Conservation (phyloP, 1,284 basidiomycete genomes). For the Leccinum subspadiceum region DNA sequence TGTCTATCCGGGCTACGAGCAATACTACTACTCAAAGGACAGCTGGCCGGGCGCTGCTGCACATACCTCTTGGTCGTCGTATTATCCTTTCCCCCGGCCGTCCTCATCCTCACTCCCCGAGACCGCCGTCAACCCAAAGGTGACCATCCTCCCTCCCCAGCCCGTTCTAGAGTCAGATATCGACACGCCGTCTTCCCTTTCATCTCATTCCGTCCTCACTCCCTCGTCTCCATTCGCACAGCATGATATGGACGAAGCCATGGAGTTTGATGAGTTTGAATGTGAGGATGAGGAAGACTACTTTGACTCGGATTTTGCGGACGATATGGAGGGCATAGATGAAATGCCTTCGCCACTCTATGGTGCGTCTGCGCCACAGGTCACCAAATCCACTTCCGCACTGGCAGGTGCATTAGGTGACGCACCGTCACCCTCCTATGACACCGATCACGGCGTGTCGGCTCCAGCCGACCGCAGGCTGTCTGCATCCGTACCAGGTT, state of each 20-base stretch:
- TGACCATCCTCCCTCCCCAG: conserved; percentile 27
- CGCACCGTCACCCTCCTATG: conserved; percentile 15
- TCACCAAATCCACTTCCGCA: conserved; percentile 32
- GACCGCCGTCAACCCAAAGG: conserved; percentile 28
- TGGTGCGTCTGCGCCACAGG: conserved; percentile 21
- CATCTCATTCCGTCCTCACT: conserved; percentile 32
- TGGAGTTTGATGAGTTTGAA: conserved; percentile 35
- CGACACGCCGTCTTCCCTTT: conserved; percentile 32
- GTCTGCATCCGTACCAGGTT: conserved; percentile 34
- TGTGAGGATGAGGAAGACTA: conserved; percentile 34
- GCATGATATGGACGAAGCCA: conserved; percentile 14
- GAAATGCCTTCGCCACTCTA: conserved; percentile 23
- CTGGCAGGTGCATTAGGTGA: conserved; percentile 34
- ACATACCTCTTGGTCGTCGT: conserved; percentile 25
- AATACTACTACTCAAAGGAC: conserved; percentile 22
- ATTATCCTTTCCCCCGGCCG: conserved; percentile 11
- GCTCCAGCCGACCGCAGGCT: conserved; percentile 27
- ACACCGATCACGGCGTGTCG: not conserved
- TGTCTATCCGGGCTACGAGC: conserved; percentile 26
- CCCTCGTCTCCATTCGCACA: conserved; percentile 31
- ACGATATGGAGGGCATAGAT: conserved; percentile 33
- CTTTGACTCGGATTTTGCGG: conserved; percentile 29
- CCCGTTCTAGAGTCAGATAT: conserved; percentile 25
- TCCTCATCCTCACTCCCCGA: conserved; percentile 18
- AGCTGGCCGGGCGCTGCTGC: conserved; percentile 8